Evolutionary conservation across 1,139 yeast species (phyloP).

Genomic region (Debaryomyces robertsiae): DNA sequence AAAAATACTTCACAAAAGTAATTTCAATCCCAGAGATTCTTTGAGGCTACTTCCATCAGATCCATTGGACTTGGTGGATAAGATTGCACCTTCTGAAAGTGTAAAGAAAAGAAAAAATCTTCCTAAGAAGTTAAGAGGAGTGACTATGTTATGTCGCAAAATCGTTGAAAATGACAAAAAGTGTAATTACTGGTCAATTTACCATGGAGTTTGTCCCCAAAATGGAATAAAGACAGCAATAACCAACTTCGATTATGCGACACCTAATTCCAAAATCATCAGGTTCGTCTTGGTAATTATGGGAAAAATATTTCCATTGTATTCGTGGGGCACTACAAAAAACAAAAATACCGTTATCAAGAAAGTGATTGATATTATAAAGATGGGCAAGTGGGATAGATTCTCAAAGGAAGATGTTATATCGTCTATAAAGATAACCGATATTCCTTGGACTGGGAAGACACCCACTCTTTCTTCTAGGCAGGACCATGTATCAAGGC

Average conservation of each 20-base stretch:
- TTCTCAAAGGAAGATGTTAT: conserved; percentile 29
- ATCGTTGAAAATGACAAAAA: conserved; percentile 27
- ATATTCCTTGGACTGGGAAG: conserved; percentile 52
- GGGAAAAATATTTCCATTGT: conserved; percentile 53
- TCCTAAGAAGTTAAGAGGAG: conserved; percentile 27
- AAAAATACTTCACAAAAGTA: conserved; percentile 16
- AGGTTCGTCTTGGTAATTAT: conserved; percentile 43
- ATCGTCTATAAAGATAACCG: conserved; percentile 35
- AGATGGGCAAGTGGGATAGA: conserved; percentile 34
- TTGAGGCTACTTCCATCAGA: conserved; percentile 7
- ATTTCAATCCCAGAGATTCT: not conserved
- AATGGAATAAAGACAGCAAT: conserved; percentile 6
- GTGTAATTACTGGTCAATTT: conserved; percentile 28
- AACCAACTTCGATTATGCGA: conserved; percentile 24
- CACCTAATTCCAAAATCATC: conserved; percentile 33
- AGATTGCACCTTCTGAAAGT: conserved; percentile 7
- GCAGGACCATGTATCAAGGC: conserved; percentile 38
- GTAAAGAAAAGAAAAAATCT: conserved; percentile 10
- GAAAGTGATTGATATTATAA: conserved; percentile 42
- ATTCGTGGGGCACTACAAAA: conserved; percentile 53
- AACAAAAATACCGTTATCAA: conserved; percentile 49
- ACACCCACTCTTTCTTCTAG: conserved; percentile 28
- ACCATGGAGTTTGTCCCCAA: conserved; percentile 23
- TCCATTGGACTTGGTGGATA: conserved; percentile 7
- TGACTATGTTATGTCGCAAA: conserved; percentile 19